These are phyloP conservation scores for Caryocar brasiliense DNA, from an alignment of 441 rosid genomes.

Conservation along the genomic window DNA sequence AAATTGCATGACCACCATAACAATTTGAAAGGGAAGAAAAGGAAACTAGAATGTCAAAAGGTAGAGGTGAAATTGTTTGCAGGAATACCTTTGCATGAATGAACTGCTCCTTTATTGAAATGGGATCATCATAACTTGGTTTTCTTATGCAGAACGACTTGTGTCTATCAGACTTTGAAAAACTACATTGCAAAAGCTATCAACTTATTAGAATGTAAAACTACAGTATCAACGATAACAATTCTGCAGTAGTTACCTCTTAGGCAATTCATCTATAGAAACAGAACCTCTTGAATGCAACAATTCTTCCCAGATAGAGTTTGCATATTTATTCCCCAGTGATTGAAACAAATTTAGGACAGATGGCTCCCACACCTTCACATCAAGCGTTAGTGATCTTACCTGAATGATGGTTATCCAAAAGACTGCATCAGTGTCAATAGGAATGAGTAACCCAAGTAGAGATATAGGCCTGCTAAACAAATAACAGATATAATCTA, in stretches of 20 bases:
- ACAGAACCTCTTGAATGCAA: slow-evolving; percentile 39
- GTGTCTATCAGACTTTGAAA: slow-evolving; percentile 38
- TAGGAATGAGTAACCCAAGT: not conserved
- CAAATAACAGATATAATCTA: not conserved
- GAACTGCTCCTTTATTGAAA: slow-evolving; percentile 77
- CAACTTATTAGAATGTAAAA: slow-evolving; percentile 11
- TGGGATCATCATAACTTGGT: slow-evolving; percentile 59
- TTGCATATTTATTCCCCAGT: slow-evolving; percentile 62
- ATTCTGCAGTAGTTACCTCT: slow-evolving; percentile 36
- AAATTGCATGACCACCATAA: too few relatives aligned
- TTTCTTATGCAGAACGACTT: slow-evolving; percentile 50
- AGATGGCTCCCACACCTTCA: slow-evolving; percentile 87
- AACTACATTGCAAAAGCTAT: slow-evolving; percentile 28
- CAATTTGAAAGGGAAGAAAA: too few relatives aligned
- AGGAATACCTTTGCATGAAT: slow-evolving; percentile 79
- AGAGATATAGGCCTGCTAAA: not conserved
- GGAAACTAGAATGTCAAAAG: not conserved
- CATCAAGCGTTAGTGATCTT: slow-evolving; percentile 93
- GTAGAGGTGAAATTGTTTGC: not conserved
- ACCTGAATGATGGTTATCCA: slow-evolving; percentile 43
- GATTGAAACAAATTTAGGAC: slow-evolving; percentile 68
- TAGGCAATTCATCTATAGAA: slow-evolving; percentile 27
- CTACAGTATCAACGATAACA: slow-evolving; percentile 6
- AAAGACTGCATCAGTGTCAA: not conserved
- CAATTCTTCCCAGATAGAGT: slow-evolving; percentile 80